Percentiles rank a stretch among this genome's conserved stretches.
Evolutionary conservation across 257 asterid genomes (phyloP).

Genomic region (Petunia axillaris): DNA sequence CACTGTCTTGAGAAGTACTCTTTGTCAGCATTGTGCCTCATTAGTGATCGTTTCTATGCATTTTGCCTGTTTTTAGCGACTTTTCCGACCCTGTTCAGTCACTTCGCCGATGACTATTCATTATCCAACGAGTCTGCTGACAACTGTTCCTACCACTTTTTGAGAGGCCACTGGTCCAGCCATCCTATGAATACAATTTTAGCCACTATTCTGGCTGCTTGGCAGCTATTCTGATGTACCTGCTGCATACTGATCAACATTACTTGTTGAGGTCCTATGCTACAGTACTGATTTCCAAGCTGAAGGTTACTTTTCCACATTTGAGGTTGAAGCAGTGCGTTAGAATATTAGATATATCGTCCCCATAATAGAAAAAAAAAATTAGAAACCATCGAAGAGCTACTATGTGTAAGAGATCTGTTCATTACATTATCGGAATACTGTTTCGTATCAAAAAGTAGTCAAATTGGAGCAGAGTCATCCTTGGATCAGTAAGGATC

Average conservation of each 20-base stretch:
- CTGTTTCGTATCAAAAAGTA: slow-evolving; percentile 3
- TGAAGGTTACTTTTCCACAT: slow-evolving; percentile 11
- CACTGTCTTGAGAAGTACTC: not conserved
- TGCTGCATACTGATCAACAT: slow-evolving; percentile 2
- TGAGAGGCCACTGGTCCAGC: slow-evolving; percentile 13
- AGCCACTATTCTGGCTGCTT: slow-evolving; percentile 3
- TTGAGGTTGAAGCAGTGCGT: not conserved
- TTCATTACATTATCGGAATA: not conserved
- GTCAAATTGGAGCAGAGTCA: slow-evolving; percentile 15
- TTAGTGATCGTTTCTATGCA: slow-evolving; percentile 5
- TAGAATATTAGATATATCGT: slow-evolving; percentile 8
- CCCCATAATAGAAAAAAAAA: not conserved
- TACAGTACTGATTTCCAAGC: not conserved
- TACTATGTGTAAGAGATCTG: not conserved
- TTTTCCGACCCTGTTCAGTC: slow-evolving; percentile 9
- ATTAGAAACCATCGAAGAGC: not conserved
- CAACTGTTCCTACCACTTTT: slow-evolving; percentile 4
- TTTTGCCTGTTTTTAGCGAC: not conserved
- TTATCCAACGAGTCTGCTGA: not conserved
- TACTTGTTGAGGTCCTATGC: not conserved
- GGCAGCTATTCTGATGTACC: not conserved
- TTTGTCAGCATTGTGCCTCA: not conserved
- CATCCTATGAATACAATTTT: slow-evolving; percentile 2
- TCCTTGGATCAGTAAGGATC: slow-evolving; percentile 13
- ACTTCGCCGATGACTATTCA: not conserved